Conservation (phyloP, 345 rosid species). For the Salix brachista region DNA sequence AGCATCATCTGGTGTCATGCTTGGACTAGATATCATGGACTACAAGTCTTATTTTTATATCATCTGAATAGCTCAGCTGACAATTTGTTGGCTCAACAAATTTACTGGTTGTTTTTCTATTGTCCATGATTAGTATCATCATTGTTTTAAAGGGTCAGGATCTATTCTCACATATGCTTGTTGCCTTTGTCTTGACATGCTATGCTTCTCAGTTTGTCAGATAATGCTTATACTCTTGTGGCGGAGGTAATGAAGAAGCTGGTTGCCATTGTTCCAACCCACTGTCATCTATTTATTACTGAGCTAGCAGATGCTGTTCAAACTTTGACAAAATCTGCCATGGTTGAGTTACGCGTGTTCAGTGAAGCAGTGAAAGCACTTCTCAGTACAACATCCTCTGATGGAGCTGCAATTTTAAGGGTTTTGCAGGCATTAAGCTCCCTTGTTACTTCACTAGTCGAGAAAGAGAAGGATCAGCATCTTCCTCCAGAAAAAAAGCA, state of each 20-base stretch:
- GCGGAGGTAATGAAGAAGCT: slow-evolving; percentile 88
- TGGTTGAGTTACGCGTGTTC: slow-evolving; percentile 68
- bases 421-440: slow-evolving; percentile 87
- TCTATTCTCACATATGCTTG: background rate
- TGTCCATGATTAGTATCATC: too few relatives aligned
- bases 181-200: slow-evolving; percentile 11
- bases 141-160: too few relatives aligned
- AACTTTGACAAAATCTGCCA: slow-evolving; percentile 67
- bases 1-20: too few relatives aligned
- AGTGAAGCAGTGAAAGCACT: slow-evolving; percentile 83
- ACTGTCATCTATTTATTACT: slow-evolving; percentile 71
- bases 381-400: slow-evolving; percentile 65
- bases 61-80: too few relatives aligned
- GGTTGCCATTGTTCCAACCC: slow-evolving; percentile 74
- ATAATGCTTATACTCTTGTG: slow-evolving; percentile 78
- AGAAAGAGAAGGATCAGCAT: slow-evolving; percentile 55
- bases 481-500: slow-evolving; percentile 52
- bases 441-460: slow-evolving; percentile 50
- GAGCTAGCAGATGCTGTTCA: slow-evolving; percentile 77
- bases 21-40: too few relatives aligned
- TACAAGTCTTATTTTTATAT: too few relatives aligned
- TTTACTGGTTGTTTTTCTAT: too few relatives aligned
- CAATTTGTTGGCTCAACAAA: too few relatives aligned
- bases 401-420: slow-evolving; percentile 90
- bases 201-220: slow-evolving; percentile 66